Conservation (phyloP, 371 early-diverging fungal species). For the Lichtheimia hyalospora region DNA sequence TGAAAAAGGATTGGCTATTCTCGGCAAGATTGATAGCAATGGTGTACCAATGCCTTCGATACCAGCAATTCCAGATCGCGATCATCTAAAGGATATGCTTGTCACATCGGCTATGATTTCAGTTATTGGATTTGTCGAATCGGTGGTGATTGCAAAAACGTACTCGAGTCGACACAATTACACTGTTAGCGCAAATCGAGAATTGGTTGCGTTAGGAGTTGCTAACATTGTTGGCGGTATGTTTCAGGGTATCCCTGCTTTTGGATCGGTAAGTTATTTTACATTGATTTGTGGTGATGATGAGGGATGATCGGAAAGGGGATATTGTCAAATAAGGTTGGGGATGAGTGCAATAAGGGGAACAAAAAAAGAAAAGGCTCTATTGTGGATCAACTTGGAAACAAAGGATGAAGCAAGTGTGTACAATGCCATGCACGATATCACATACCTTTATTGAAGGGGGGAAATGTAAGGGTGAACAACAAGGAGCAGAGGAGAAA, state of each 20-base stretch:
- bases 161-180: slow-evolving; percentile 88
- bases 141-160: slow-evolving; percentile 87
- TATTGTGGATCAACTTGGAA: too few relatives aligned
- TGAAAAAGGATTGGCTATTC: slow-evolving; percentile 65
- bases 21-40: slow-evolving; percentile 67
- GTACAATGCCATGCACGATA: too few relatives aligned
- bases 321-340: too few relatives aligned
- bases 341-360: too few relatives aligned
- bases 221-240: slow-evolving; percentile 81
- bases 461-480: too few relatives aligned
- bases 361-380: too few relatives aligned
- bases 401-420: too few relatives aligned
- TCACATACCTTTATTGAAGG: too few relatives aligned
- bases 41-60: slow-evolving; percentile 65
- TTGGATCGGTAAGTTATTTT: slow-evolving; percentile 66
- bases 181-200: slow-evolving; percentile 88
- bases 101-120: slow-evolving; percentile 76
- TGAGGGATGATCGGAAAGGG: too few relatives aligned
- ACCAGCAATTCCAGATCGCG: slow-evolving; percentile 53
- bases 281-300: background rate
- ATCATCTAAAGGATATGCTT: slow-evolving; percentile 61
- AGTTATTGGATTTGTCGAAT: slow-evolving; percentile 95
- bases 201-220: slow-evolving; percentile 86
- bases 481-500: background rate
- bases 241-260: slow-evolving; percentile 87